Conservation (phyloP, 495 filamentous ascomycete genomes). For the Penicillium verhagenii region DNA sequence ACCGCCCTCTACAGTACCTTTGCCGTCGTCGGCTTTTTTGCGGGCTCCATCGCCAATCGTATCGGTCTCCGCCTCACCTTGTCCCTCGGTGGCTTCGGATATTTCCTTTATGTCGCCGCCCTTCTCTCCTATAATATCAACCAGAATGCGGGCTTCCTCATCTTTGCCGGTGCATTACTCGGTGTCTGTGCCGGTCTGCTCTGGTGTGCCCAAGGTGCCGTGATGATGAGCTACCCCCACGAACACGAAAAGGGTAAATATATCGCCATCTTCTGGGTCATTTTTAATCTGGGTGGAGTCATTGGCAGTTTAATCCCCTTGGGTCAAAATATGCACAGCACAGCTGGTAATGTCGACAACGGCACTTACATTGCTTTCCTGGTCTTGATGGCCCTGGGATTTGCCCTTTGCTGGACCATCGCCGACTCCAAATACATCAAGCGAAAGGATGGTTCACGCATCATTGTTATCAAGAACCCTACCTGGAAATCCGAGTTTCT, state of each 20-base stretch:
- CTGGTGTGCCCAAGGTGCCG: conserved; percentile 90
- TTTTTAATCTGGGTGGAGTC: conserved; percentile 92
- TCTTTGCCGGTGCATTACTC: conserved; percentile 58
- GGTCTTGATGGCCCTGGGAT: conserved; percentile 78
- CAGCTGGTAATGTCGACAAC: conserved; percentile 63
- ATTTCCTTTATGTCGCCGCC: conserved; percentile 76
- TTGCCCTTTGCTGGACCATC: conserved; percentile 68
- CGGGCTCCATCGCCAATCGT: conserved; percentile 73
- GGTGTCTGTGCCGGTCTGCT: conserved; percentile 80
- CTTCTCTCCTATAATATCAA: conserved; percentile 84
- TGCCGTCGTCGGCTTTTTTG: conserved; percentile 83
- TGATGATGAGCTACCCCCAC: conserved; percentile 92
- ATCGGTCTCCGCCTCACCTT: conserved; percentile 74
- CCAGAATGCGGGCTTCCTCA: conserved; percentile 55
- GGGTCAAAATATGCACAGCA: conserved; percentile 70
- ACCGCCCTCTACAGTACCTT: conserved; percentile 81
- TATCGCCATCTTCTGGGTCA: conserved; percentile 90
- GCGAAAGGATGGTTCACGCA: conserved; percentile 76
- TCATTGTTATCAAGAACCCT: conserved; percentile 86
- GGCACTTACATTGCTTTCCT: conserved; percentile 92
- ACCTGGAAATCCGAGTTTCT: conserved; percentile 75
- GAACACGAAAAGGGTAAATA: conserved; percentile 83
- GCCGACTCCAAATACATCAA: conserved; percentile 73
- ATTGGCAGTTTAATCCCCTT: conserved; percentile 85
- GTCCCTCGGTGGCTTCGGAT: conserved; percentile 80